phyloP scores from a whole-genome alignment of 345 rosid genomes.

The Eucalyptus marginata region DNA sequence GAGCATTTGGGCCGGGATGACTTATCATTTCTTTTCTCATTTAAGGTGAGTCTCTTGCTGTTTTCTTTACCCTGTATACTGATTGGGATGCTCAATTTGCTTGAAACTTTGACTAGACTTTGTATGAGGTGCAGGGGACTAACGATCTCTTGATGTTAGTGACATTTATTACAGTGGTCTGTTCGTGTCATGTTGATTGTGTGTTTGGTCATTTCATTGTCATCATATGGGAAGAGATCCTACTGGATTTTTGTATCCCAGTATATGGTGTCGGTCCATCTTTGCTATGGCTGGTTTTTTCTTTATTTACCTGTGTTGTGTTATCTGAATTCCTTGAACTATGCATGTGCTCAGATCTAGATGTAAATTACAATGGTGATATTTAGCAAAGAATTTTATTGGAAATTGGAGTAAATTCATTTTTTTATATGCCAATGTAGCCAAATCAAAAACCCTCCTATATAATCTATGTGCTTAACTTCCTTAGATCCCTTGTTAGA shows the following conservation, averaged over 20 bases:
- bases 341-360: not conserved
- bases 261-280: not conserved
- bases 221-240: not conserved
- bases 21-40: conserved; percentile 71
- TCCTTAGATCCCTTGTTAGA: not conserved
- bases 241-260: not conserved
- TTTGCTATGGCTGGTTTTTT: not conserved
- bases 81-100: not conserved
- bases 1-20: conserved; percentile 91
- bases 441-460: not conserved
- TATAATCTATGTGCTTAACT: not conserved
- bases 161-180: not conserved
- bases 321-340: not conserved
- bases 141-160: not conserved
- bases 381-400: not conserved
- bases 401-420: not conserved
- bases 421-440: not conserved
- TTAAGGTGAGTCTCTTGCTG: conserved; percentile 40
- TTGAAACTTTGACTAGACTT: not conserved
- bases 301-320: not conserved
- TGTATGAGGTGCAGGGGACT: not conserved
- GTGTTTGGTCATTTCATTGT: not conserved
- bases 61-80: not conserved
- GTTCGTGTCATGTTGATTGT: not conserved
- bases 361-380: not conserved